phyloP scores from a whole-genome alignment of 345 rosid species.

The Murraya koenigii region DNA sequence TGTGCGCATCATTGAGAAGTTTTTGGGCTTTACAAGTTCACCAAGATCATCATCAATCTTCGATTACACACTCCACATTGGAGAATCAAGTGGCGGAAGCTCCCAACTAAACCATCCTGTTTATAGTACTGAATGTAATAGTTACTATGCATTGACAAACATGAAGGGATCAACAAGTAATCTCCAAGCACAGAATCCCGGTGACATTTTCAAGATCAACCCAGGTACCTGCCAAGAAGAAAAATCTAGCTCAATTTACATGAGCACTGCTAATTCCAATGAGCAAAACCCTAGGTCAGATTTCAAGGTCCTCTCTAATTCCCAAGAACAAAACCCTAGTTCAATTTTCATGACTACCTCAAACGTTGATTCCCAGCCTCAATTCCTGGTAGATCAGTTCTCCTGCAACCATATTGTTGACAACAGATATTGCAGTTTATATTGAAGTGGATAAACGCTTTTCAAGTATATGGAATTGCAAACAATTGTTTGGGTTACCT shows the following conservation, averaged over 20 bases:
- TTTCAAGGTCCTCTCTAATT: constrained; percentile 14
- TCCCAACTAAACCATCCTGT: constrained; percentile 21
- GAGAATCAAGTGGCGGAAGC: constrained; percentile 18
- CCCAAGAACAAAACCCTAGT: constrained; percentile 23
- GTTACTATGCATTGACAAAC: constrained; percentile 24
- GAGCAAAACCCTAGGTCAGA: constrained; percentile 22
- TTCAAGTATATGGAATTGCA: background rate
- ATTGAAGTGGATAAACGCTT: constrained; percentile 10
- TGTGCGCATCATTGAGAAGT: constrained; percentile 49
- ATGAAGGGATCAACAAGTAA: constrained; percentile 29
- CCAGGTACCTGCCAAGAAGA: constrained; percentile 14
- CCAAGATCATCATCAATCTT: constrained; percentile 22
- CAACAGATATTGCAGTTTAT: constrained; percentile 24
- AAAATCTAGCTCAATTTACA: constrained; percentile 19
- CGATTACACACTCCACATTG: constrained; percentile 24
- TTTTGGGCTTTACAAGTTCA: constrained; percentile 36
- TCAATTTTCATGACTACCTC: constrained; percentile 25
- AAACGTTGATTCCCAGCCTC: constrained; percentile 18
- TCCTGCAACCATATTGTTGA: constrained; percentile 15
- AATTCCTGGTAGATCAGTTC: constrained; percentile 22
- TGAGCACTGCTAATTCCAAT: constrained; percentile 14
- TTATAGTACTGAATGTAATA: constrained; percentile 18
- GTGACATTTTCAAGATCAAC: constrained; percentile 18
- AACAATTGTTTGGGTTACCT: background rate
- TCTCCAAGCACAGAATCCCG: constrained; percentile 29